phyloP scores from a whole-genome alignment of 768 basidiomycete species.

The Boletus patriciae region DNA sequence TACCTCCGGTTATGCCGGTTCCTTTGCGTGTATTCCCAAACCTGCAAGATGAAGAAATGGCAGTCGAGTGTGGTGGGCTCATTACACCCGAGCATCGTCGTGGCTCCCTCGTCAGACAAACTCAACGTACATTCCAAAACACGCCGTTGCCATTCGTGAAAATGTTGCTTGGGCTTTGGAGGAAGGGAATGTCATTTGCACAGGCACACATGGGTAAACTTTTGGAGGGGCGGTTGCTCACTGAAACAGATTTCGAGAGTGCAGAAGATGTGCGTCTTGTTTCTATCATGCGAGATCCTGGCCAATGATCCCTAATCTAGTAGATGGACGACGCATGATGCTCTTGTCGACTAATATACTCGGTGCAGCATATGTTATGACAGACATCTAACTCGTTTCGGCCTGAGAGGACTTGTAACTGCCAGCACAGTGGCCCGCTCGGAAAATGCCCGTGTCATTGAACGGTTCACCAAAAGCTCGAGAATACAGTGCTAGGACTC shows the following conservation, averaged over 20 bases:
- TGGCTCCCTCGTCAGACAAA: not conserved
- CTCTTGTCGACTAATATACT: no score
- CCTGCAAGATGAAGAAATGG: constrained; percentile 45
- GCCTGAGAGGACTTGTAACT: no score
- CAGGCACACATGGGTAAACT: constrained; percentile 10
- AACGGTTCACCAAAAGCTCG: no score
- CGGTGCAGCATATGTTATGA: no score
- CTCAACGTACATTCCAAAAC: not conserved
- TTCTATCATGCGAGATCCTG: not conserved
- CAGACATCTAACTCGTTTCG: no score
- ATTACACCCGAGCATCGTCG: constrained; percentile 9
- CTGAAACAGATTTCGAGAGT: constrained; percentile 26
- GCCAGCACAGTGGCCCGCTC: no score
- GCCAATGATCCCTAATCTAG: no score
- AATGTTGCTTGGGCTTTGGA: constrained; percentile 36
- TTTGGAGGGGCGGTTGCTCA: constrained; percentile 30
- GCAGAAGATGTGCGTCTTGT: not conserved
- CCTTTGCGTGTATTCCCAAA: constrained; percentile 27
- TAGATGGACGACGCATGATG: no score
- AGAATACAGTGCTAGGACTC: no score
- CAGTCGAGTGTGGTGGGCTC: constrained; percentile 20
- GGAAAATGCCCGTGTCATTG: no score
- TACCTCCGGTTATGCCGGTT: no score
- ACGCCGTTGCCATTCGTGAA: constrained; percentile 28
- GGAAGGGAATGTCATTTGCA: constrained; percentile 39